Evolutionary conservation across 129 eudicot species (phyloP).

Genomic region (Centella asiatica): DNA sequence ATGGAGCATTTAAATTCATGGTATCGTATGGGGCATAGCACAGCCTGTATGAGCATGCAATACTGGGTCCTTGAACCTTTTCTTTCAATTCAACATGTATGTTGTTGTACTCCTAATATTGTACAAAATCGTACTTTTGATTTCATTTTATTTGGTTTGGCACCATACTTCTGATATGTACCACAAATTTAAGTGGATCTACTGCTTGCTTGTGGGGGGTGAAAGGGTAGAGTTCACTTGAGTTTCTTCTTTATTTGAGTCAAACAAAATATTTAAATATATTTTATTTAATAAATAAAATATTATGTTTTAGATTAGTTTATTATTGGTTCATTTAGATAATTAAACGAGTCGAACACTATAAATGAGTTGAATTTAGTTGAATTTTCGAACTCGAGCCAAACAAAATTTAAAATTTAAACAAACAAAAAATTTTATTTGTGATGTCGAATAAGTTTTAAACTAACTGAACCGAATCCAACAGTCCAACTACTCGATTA

Average conservation of each 20-base stretch:
- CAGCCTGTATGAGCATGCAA: background rate
- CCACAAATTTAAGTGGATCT: background rate
- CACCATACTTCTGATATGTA: background rate
- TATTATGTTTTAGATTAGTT: no score
- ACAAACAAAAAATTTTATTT: no score
- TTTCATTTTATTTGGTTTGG: background rate
- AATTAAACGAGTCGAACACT: no score
- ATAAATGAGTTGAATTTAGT: no score
- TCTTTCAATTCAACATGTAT: background rate
- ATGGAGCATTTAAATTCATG: background rate
- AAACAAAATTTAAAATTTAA: no score
- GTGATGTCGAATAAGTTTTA: no score
- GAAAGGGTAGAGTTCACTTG: background rate
- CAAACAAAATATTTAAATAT: no score
- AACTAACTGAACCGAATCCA: no score
- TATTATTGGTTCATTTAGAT: no score
- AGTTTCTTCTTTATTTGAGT: background rate
- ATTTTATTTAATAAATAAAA: no score
- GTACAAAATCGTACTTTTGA: constrained; percentile 49
- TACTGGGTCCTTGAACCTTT: background rate
- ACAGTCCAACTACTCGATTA: no score
- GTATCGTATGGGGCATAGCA: background rate
- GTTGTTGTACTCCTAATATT: constrained; percentile 22
- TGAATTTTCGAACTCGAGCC: no score
- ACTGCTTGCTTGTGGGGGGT: background rate